Base-by-base conservation (phyloP, 106 monocot genomes). In the Dioscorea alata region DNA sequence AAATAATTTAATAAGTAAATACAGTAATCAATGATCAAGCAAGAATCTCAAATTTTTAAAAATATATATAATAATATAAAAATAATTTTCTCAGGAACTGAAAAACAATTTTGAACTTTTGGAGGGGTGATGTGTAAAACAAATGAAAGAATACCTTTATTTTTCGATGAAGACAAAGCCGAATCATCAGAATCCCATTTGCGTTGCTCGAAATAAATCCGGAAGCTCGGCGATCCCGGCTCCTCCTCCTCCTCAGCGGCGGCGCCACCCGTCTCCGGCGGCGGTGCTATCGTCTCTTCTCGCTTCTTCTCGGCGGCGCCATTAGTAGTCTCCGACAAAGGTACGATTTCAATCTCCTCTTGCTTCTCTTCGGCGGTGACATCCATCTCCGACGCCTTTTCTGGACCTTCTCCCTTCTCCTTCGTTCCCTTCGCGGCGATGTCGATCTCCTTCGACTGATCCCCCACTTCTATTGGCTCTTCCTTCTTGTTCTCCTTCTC, bases 221-320 rank as follows among this genome's bases (percentile, higher is more conserved):
- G 14, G 35, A 70, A 59, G 69, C 69, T 70, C 57, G 69, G 69
- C 9, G 69, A 70, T 19, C 57, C 69, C 69, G 17, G 33, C 18
- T 31, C 31, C 33, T 70, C 57, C 57, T 8, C 33, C 33, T 70
- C 57, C 57, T 58, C 33, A 13, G 33, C 20, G 32, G 33, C 17
- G 6, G 63, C 31, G 25, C 15, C 14, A 20, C 10, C 33, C 17
- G 14, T 34, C 25, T 19, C 33, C 54, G n/a, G 20, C 2, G 15
- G 4, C 42, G 42, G n/a, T 65, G 13, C 17, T 19, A 35, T 65
- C 15, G 19, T 18, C 21, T 23, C 48, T 60, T 56, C 23, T 17
- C 8, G 60, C 8, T 18, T 31, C 31, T 60, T 12, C 60, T 42
- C 42, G 42, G 42, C 42, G 42, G 42, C 42, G 42, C 42, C 42